Evolutionary conservation across 2,329 filamentous ascomycete species (phyloP).

Genomic region (Paradendryphiella salina): DNA sequence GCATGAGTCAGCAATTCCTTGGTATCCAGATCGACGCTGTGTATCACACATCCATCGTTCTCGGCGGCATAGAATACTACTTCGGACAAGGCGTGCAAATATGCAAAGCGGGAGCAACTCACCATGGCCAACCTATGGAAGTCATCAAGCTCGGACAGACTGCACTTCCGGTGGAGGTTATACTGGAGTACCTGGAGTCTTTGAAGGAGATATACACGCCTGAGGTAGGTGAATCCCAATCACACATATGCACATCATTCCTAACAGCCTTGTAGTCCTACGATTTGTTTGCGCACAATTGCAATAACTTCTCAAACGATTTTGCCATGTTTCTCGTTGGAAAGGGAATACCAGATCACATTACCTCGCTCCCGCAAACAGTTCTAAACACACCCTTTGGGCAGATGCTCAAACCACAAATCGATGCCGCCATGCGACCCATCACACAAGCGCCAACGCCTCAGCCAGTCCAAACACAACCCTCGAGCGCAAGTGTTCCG

Average conservation of each 20-base stretch:
- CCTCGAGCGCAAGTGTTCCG: conserved; percentile 7
- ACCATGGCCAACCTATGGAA: conserved; percentile 83
- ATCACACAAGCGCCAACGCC: conserved; percentile 63
- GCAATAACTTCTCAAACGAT: conserved; percentile 96
- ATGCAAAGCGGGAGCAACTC: conserved; percentile 77
- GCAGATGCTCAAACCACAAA: conserved; percentile 79
- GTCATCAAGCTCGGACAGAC: conserved; percentile 74
- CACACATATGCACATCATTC: background rate
- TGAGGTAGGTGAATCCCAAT: conserved; percentile 56
- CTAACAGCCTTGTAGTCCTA: conserved; percentile 29
- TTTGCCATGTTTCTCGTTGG: conserved; percentile 87
- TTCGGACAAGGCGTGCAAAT: conserved; percentile 87
- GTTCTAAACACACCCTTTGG: conserved; percentile 87
- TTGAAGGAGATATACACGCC: conserved; percentile 79
- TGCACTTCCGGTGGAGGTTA: conserved; percentile 75
- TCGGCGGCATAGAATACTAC: conserved; percentile 84
- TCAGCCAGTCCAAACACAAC: conserved; percentile 24
- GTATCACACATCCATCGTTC: conserved; percentile 89
- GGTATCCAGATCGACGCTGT: conserved; percentile 83
- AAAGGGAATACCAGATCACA: conserved; percentile 83
- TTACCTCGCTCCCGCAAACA: conserved; percentile 79
- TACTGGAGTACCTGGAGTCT: conserved; percentile 86
- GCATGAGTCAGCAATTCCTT: conserved; percentile 61
- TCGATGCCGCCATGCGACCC: conserved; percentile 65
- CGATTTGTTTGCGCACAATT: conserved; percentile 75